phyloP scores from a whole-genome alignment of 1,284 basidiomycete species.

The Boletus semigastroideus region DNA sequence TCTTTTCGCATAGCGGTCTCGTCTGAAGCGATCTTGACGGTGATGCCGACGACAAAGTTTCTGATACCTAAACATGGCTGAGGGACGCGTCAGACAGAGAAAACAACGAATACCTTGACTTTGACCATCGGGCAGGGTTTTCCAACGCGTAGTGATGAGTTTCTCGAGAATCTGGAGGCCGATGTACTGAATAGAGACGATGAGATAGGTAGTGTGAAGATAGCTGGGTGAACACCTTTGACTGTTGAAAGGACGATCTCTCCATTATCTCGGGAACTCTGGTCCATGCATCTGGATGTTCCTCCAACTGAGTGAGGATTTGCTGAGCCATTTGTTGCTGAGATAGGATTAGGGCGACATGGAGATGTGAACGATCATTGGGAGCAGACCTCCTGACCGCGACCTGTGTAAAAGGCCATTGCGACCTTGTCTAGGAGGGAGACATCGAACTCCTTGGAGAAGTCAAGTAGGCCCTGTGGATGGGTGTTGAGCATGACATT shows the following conservation, averaged over 20 bases:
- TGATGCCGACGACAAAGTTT: constrained; percentile 95
- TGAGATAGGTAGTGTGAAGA: constrained; percentile 16
- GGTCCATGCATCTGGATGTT: constrained; percentile 98
- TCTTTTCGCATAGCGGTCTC: constrained; percentile 86
- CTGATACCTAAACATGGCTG: constrained; percentile 70
- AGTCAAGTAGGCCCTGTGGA: constrained; percentile 78
- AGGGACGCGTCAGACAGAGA: constrained; percentile 1
- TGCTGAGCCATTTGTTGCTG: constrained; percentile 92
- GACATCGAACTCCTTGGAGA: constrained; percentile 84
- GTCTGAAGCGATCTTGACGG: constrained; percentile 91
- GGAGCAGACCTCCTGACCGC: constrained; percentile 68
- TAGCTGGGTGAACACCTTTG: constrained; percentile 62
- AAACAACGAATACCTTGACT: constrained; percentile 62
- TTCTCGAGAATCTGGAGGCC: constrained; percentile 94
- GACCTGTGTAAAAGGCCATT: constrained; percentile 77
- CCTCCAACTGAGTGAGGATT: constrained; percentile 93
- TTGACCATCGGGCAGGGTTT: constrained; percentile 92
- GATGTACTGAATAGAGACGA: constrained; percentile 68
- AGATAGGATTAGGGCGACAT: constrained; percentile 14
- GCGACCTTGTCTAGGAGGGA: constrained; percentile 84
- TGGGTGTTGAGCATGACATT: constrained; percentile 26
- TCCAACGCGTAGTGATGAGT: constrained; percentile 94
- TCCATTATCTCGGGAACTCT: constrained; percentile 95
- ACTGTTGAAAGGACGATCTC: constrained; percentile 80
- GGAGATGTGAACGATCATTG: background rate